Evolutionary conservation across 2,329 filamentous ascomycete species (phyloP).

Genomic region (Botrytis hyacinthi): DNA sequence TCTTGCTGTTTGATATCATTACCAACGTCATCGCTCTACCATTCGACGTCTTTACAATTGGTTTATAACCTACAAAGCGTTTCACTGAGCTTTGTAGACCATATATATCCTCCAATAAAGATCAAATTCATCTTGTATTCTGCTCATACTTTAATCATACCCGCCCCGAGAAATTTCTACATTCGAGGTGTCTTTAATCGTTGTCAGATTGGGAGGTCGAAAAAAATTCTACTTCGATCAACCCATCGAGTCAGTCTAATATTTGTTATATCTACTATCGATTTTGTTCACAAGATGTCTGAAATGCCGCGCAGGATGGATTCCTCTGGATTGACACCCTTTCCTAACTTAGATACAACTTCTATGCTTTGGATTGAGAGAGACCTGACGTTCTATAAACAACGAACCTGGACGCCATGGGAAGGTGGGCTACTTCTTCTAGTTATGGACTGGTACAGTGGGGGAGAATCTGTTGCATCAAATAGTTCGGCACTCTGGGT

Average conservation of each 20-base stretch:
- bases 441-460: background rate
- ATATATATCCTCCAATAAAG: background rate
- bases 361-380: background rate
- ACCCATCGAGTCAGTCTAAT: background rate
- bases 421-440: background rate
- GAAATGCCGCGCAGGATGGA: background rate
- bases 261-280: background rate
- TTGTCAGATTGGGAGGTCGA: background rate
- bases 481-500: fast-evolving
- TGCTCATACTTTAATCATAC: background rate
- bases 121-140: background rate
- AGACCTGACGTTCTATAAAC: fast-evolving
- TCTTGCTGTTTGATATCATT: background rate
- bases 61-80: background rate
- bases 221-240: background rate
- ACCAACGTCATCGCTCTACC: background rate
- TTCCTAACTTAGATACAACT: background rate
- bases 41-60: background rate
- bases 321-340: background rate
- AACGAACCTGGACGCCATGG: background rate
- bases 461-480: background rate
- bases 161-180: background rate
- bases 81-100: background rate
- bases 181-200: background rate
- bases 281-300: background rate